These are phyloP conservation scores for Cystobasidium pallidum DNA, from an alignment of 1,284 basidiomycete genomes.

Conservation along the genomic window DNA sequence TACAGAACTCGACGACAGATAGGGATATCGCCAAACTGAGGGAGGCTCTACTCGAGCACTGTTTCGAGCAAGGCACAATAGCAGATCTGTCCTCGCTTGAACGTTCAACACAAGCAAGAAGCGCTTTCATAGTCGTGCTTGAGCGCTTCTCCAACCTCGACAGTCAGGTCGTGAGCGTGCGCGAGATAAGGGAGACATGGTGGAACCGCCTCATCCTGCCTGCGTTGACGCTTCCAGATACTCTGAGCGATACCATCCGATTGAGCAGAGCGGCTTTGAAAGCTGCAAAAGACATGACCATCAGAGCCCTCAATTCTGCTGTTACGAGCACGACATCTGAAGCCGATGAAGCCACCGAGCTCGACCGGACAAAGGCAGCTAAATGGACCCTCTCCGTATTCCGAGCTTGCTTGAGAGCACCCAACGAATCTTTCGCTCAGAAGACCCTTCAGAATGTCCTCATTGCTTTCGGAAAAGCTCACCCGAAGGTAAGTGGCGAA, in stretches of 20 bases:
- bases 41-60: slow-evolving; percentile 28
- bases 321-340: not conserved
- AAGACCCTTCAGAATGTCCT: slow-evolving; percentile 31
- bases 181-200: slow-evolving; percentile 33
- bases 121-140: slow-evolving; percentile 38
- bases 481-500: slow-evolving; percentile 23
- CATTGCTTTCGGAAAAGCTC: slow-evolving; percentile 19
- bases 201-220: slow-evolving; percentile 39
- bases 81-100: not conserved
- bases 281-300: slow-evolving; percentile 30
- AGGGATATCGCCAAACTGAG: slow-evolving; percentile 24
- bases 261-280: slow-evolving; percentile 24
- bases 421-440: slow-evolving; percentile 28
- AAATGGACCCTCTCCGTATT: slow-evolving; percentile 28
- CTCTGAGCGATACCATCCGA: slow-evolving; percentile 22
- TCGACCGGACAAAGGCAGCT: slow-evolving; percentile 9
- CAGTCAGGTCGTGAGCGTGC: slow-evolving; percentile 19
- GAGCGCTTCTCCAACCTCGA: slow-evolving; percentile 35
- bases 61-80: slow-evolving; percentile 37
- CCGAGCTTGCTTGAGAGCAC: slow-evolving; percentile 8
- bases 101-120: slow-evolving; percentile 15
- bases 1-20: slow-evolving; percentile 25
- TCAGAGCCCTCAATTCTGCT: slow-evolving; percentile 27
- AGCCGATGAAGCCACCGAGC: slow-evolving; percentile 5
- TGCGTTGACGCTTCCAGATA: slow-evolving; percentile 23